Base-by-base conservation (phyloP, 2,329 filamentous ascomycete species). In the Colletotrichum incanum region DNA sequence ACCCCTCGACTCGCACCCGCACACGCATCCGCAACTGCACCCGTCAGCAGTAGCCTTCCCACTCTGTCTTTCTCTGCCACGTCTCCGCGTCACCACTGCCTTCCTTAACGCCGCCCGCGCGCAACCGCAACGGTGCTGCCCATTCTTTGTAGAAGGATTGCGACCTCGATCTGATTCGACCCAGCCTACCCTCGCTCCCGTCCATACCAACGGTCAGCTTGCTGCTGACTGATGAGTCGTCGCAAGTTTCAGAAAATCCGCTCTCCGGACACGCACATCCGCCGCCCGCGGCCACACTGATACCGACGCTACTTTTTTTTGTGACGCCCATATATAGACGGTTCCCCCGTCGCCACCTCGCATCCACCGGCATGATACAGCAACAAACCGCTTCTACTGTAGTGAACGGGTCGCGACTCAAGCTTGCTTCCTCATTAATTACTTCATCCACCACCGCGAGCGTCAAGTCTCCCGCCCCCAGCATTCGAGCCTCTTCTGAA, bases 321-420 rank as follows among this genome's bases (percentile, higher is more conserved):
- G 58, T 50, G 28, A 77, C 78, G 76, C 77, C 34, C 43, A 45
- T 66, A 63, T 71, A 65, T 63, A 66, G 39, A 52, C 56, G 26
- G 34, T 28, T 49, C n/a, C 59, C 64, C 70, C 62, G 68, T 72
- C 71, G 59, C 75, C 78, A 65, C 74, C 68, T 26, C 74, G 78
- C 23, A 37, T 26, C 26, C 47, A 12, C 76, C 81, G 84, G 81
- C 75, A 87, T 87, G 86, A 83, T 86, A 78, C 86, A 82, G 76
- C 79, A 79, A 76, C 83, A 84, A 75, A 75, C 81, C 73, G 78
- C 82, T 37, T 80, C 81, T 64, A 79, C 80, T 76, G 75, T 85
- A 72, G 74, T 84, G 66, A 84, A 82, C 74, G 80, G 83, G 75
- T 84, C 83, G 76, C 84, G 84, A 71, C 77, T 86, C 73, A 77